Evolutionary conservation across 306 rosid genomes (phyloP).

Genomic region (Cotoneaster glaucophyllus): DNA sequence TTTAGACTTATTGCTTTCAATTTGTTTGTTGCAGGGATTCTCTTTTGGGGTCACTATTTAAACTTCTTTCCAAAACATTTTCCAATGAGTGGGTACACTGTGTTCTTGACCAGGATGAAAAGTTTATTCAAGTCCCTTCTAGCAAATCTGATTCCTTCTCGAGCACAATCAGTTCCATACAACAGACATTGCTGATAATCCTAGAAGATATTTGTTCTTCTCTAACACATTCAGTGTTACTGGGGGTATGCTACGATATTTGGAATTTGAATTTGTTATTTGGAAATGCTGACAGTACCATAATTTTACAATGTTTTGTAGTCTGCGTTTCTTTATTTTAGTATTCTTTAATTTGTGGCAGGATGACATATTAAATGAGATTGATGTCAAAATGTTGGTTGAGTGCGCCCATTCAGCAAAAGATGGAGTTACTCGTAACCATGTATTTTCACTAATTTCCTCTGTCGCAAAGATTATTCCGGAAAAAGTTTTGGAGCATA

Average conservation of each 20-base stretch:
- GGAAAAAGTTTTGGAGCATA: slow-evolving; percentile 48
- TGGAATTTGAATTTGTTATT: not conserved
- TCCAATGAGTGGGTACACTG: slow-evolving; percentile 48
- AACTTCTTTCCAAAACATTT: slow-evolving; percentile 46
- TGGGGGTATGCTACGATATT: slow-evolving; percentile 28
- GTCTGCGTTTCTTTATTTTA: not conserved
- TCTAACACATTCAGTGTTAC: slow-evolving; percentile 20
- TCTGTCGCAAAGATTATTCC: slow-evolving; percentile 57
- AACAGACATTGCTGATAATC: slow-evolving; percentile 70
- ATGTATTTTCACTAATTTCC: slow-evolving; percentile 60
- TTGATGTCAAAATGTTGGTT: slow-evolving; percentile 49
- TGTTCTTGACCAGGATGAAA: slow-evolving; percentile 26
- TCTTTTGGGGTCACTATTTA: slow-evolving; percentile 61
- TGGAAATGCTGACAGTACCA: not conserved
- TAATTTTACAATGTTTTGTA: not conserved
- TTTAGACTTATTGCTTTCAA: slow-evolving; percentile 11
- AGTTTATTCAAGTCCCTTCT: slow-evolving; percentile 14
- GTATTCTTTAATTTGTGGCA: slow-evolving; percentile 26
- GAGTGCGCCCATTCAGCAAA: slow-evolving; percentile 49
- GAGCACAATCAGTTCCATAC: slow-evolving; percentile 39
- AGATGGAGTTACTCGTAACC: slow-evolving; percentile 62
- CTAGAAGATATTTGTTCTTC: slow-evolving; percentile 67
- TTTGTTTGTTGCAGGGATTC: slow-evolving; percentile 51
- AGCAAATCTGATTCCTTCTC: slow-evolving; percentile 29
- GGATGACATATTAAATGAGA: slow-evolving; percentile 36